A percentile compares a stretch with the other conserved stretches of the same genome.
These are phyloP conservation scores for Trametes cingulata DNA, from an alignment of 768 basidiomycete genomes.

Conservation along the genomic window DNA sequence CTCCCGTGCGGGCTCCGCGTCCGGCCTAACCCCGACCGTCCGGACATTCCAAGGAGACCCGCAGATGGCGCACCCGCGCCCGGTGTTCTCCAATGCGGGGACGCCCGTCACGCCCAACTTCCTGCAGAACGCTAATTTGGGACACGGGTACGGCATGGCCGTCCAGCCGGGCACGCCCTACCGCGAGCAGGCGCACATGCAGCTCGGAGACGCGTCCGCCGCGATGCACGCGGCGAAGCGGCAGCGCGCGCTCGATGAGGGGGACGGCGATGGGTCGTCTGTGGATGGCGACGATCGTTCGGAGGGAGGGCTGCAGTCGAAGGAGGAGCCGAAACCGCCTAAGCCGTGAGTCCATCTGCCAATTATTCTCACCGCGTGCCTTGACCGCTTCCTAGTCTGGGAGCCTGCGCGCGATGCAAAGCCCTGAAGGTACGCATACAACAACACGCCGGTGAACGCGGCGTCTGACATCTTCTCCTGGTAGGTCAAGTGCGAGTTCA, in stretches of 20 bases:
- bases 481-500: slow-evolving; percentile 79
- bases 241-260: slow-evolving; percentile 20
- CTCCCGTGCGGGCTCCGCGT: slow-evolving; percentile 3
- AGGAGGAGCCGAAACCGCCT: slow-evolving; percentile 18
- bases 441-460: background rate
- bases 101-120: slow-evolving; percentile 15
- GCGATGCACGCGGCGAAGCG: slow-evolving; percentile 21
- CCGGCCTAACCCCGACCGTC: slow-evolving; percentile 17
- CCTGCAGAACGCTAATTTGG: background rate
- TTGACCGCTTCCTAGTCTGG: slow-evolving; percentile 30
- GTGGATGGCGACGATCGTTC: slow-evolving; percentile 16
- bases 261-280: slow-evolving; percentile 15
- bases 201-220: slow-evolving; percentile 7
- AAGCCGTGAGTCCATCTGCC: slow-evolving; percentile 22
- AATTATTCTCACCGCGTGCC: background rate
- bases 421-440: slow-evolving; percentile 42
- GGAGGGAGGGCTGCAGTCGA: slow-evolving; percentile 10
- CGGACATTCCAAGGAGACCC: slow-evolving; percentile 15
- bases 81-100: slow-evolving; percentile 1
- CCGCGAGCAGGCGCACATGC: slow-evolving; percentile 9
- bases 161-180: slow-evolving; percentile 14
- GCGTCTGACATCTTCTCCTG: slow-evolving; percentile 12
- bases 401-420: slow-evolving; percentile 77
- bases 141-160: background rate
- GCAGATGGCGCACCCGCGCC: slow-evolving; percentile 9